phyloP scores from a whole-genome alignment of 495 filamentous ascomycete genomes.

The Penicillium manginii region DNA sequence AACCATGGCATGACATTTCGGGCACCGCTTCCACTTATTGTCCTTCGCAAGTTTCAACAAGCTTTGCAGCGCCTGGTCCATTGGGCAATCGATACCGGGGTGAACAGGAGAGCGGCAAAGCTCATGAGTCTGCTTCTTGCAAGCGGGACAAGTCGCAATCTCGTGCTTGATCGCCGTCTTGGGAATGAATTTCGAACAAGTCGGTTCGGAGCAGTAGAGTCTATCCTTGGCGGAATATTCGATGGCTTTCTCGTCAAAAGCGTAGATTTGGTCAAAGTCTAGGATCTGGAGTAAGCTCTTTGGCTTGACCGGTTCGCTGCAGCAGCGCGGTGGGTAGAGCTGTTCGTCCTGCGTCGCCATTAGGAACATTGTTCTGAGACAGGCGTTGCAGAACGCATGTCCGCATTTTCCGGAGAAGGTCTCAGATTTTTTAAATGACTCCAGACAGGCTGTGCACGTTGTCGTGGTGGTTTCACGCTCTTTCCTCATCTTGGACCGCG shows the following conservation, averaged over 20 bases:
- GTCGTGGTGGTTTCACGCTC: not conserved
- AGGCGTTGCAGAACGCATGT: constrained; percentile 21
- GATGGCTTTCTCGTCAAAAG: constrained; percentile 18
- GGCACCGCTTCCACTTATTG: constrained; percentile 23
- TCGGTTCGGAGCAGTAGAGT: constrained; percentile 24
- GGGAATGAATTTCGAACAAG: constrained; percentile 28
- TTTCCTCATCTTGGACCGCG: not conserved
- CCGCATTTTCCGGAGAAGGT: constrained; percentile 14
- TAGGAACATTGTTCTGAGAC: constrained; percentile 19
- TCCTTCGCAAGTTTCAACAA: constrained; percentile 16
- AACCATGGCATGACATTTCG: constrained; percentile 24
- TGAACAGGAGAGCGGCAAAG: constrained; percentile 19
- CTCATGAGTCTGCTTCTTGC: constrained; percentile 20
- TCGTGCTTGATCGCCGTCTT: constrained; percentile 13
- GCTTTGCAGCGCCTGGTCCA: constrained; percentile 19
- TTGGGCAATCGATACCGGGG: constrained; percentile 24
- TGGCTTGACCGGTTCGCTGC: constrained; percentile 8
- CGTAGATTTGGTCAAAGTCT: constrained; percentile 12
- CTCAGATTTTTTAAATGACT: not conserved
- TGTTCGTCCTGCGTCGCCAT: constrained; percentile 26
- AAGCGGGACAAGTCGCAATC: constrained; percentile 18
- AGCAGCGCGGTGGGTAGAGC: constrained; percentile 26
- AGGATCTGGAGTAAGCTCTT: constrained; percentile 12
- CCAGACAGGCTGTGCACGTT: constrained; percentile 18
- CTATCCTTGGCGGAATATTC: constrained; percentile 23